Evolutionary conservation across 1,139 yeast species (phyloP), one percentile per base, ranked within the genome.

Genomic region (Diutina neorugosa): DNA sequence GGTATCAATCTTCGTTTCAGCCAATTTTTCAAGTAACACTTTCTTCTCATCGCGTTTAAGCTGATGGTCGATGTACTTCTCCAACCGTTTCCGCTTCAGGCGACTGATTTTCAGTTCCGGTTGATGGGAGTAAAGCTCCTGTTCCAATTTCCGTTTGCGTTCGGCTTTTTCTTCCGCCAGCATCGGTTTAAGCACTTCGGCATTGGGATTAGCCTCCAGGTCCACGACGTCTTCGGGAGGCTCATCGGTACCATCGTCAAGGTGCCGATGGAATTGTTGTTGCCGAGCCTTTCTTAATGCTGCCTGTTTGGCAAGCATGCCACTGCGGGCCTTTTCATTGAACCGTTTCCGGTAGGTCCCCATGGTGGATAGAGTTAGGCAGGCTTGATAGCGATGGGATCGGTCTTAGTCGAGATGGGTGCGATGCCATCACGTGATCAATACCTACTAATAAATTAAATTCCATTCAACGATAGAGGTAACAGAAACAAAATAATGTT

Each of bases 21-120:
- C 75, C 51, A 93, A 74, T 64, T 90, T 91, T 56, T 84, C 83
- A 50, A 93, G 71, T 55, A 93, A 71, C 3, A 78, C 78, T 60
- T 86, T 87, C 68, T 87, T 88, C 68, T 93, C 98, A 65, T 91
- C 96, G 64, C 96, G 77, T 60, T 86, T 86, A 58, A 93, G 67
- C 66, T 93, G 98, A 67, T 86, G 95, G 57, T 90, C 96, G 41
- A 84, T 83, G 62, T 84, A 85, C 64, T 85, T 84, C 58, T 85
- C 91, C 53, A 85, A 66, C 57, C 93, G 68, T 69, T 93, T 93
- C 68, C 80, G 80, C 68, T 91, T 93, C 51, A 84, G 77, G 53
- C 80, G 71, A 0, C 94, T 82, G 54, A 88, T 67, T 62, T 89
- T 89, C 19, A 84, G 70, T 56, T 83, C 85, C 55, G 78, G 78